Base-by-base conservation (phyloP, 83 land plant species). In the Isoetes engelmannii region DNA sequence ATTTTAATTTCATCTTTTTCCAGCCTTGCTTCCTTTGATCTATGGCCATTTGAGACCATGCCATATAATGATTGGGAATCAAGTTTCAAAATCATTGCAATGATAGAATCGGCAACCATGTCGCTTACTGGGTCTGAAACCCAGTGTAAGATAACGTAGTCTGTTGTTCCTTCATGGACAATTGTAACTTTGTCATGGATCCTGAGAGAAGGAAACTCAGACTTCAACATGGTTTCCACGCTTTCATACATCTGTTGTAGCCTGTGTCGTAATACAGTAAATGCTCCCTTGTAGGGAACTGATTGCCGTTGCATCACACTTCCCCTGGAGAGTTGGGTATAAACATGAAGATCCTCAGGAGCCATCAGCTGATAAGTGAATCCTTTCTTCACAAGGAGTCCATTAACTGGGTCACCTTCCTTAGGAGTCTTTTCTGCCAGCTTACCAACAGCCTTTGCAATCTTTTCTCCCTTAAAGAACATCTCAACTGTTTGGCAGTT, bases 301-400 rank as follows among this genome's bases (percentile, higher is more conserved):
- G 97, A 86, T 12, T 88, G 89, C 71, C 97, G 80, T 67, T 95
- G 99, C 58, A 81, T 85, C 43, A 91, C 77, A 59, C 78, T 91
- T 37, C 91, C 90, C 4, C 97, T 88, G n/a, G 97, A 85, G 46
- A 95, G 77, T 82, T 95, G 97, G 5, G 94, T 85, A 80, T 86
- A 95, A 47, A 89, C 78, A 67, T 82, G 94, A 56, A 95, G 89
- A 77, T 95, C 97, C 5, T 91, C 99, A 4, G 99, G 92, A 19
- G 91, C 91, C 94, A 95, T 91, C 49, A 95, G 86, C 81, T 91
- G 99, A 76, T 95, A 89, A 3, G 92, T 85, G 76, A 95, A 95
- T 10, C 99, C 94, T 61, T 89, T 95, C 76, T 83, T 89, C 6
- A 95, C 97, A 18, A 95, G 76, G 51, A 95, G 70, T 13, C 99